Evolutionary conservation across 2,329 filamentous ascomycete species (phyloP).

Genomic region (Verticillium nubilum): DNA sequence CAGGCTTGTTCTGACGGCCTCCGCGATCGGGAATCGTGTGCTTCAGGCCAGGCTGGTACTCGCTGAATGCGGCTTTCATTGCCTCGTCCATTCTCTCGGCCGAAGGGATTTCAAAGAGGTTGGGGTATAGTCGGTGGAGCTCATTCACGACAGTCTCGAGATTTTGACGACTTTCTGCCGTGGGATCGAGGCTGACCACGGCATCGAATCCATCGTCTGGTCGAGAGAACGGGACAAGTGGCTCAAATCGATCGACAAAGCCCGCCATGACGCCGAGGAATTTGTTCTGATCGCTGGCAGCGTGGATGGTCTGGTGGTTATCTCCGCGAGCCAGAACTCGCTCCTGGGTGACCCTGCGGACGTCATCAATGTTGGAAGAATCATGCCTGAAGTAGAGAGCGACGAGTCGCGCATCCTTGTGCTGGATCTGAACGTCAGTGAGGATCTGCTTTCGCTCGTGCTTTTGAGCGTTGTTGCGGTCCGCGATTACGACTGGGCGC

Average conservation of each 20-base stretch:
- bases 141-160: conserved; percentile 71
- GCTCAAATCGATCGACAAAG: conserved; percentile 82
- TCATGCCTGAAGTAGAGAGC: conserved; percentile 87
- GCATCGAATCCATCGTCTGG: conserved; percentile 81
- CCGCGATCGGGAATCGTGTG: conserved; percentile 64
- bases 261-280: conserved; percentile 91
- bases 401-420: conserved; percentile 65
- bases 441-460: conserved; percentile 87
- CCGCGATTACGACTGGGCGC: conserved; percentile 74
- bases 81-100: conserved; percentile 73
- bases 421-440: conserved; percentile 61
- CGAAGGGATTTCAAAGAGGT: conserved; percentile 67
- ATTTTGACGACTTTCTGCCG: conserved; percentile 73
- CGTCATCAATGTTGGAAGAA: conserved; percentile 65
- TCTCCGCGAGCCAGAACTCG: conserved; percentile 83
- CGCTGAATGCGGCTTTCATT: conserved; percentile 66
- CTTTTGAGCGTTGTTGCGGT: conserved; percentile 88
- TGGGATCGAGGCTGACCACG: conserved; percentile 78
- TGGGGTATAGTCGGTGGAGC: conserved; percentile 73
- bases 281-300: conserved; percentile 66
- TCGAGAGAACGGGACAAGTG: conserved; percentile 56
- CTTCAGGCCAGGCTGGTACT: conserved; percentile 71
- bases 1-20: conserved; percentile 26
- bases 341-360: conserved; percentile 68
- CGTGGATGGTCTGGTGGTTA: conserved; percentile 97